Evolutionary conservation across 371 early-diverging fungal genomes (phyloP), one percentile per base, ranked within the genome.

Genomic region (Parasitella parasitica): DNA sequence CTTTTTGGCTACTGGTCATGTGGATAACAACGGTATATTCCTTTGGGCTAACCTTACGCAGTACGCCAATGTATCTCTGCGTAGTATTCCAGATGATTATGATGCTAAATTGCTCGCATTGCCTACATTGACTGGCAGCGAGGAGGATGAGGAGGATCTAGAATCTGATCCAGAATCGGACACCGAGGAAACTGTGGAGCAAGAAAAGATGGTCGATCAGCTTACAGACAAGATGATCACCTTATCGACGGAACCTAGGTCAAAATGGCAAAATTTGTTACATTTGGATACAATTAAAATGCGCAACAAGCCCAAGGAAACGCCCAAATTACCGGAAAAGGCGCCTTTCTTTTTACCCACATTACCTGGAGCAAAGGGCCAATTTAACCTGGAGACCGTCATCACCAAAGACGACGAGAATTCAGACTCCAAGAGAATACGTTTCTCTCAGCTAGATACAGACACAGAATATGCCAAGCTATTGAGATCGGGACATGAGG

Each of bases 331-430:
- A 16, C 93, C 94, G 26, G 96, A 93, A 68, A 81, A 85, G 54
- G 94, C 95, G 15, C 96, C 97, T 13, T 97, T 97, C 86, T 97
- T 97, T 80, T 74, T 97, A 67, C 89, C 90, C 9, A 90, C 95
- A 0, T 58, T 90, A 15, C 78, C 91, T 6, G 94, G 90, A 18
- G 85, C 87, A 4, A 78, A 84, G 38, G 86, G 88, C 35, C 82
- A 85, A 55, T 93, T 94, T 70, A 83, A 62, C 24, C 32, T 70
- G 3, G 49, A 27, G 15, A 24, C 78, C 24, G 71, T 80, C 43
- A 36, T 55, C 27, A 59, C 71, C 58, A 59, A 77, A 56, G 63
- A 75, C 27, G 65, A 75, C 51, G 76, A 75, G 22, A 56, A 73
- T 16, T 43, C 78, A 15, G 53, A 54, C 2, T 57, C 57, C 11